Evolutionary conservation across 495 filamentous ascomycete genomes (phyloP), one percentile per base, ranked within the genome.

Genomic region (Penicillium coprophilum): DNA sequence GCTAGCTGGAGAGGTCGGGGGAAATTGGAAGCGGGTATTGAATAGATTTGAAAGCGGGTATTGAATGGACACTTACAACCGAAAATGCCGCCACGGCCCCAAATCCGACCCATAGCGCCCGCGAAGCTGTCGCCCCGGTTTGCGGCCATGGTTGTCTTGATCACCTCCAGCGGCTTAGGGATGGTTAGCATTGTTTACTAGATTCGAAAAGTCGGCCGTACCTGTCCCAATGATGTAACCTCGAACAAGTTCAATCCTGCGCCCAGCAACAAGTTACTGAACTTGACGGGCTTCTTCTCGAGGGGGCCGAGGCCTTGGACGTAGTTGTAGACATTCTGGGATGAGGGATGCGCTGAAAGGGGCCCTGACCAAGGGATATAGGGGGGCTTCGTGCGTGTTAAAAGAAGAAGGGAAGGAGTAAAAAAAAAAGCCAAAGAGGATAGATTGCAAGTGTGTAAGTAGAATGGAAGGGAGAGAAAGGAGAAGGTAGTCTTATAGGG

Each of bases 201-300:
- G 15, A 20, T 41, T 41, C n/a, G n/a, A 4, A 55, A 6, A 45
- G 30, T n/a, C 51, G 34, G 20, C 34, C 59, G 47, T 83, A 88
- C 85, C 81, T 90, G 94, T 72, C 89, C 89, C 66, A 93, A 77
- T 32, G 91, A 87, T 58, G 91, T 95, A 70, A 96, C 92, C 78
- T 96, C 93, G 72, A 96, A 97, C 87, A 98, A 81, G 80, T 98
- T 97, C 77, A 98, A 81, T 45, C 93, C 93, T 66, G 91, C 95
- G 62, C 94, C 94, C 68, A 98, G 82, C 67, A 98, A 80, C 82
- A 98, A 77, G 78, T 97, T 98, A 79, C 91, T 96, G 84, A 97
- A 97, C 85, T 96, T 97, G 82, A 98, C 86, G 59, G 95, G 95
- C 85, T 98, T 97, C 88, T 97, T 97, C 87, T 96, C 92, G 64